phyloP scores from a whole-genome alignment of 2,329 filamentous ascomycete species.

The Aspergillus sp. region DNA sequence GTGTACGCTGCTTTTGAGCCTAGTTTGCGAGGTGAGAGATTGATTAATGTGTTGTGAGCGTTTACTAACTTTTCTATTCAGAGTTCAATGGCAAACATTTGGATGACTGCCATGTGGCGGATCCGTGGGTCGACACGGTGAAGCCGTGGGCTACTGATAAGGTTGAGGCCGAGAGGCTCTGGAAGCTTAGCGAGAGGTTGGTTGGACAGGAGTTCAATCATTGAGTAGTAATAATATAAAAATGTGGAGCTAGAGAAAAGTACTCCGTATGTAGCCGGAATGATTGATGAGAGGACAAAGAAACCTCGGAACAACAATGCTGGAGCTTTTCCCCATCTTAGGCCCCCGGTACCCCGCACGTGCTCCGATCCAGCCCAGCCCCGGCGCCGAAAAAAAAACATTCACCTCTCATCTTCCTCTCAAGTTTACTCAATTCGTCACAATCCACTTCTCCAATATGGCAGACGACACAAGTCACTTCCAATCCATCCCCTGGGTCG shows the following conservation, averaged over 20 bases:
- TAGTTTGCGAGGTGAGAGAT: conserved; percentile 24
- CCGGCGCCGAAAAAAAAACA: neutral
- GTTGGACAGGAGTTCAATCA: conserved; percentile 44
- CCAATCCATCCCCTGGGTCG: conserved; percentile 18
- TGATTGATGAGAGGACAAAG: neutral
- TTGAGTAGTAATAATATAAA: neutral
- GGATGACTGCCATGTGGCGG: conserved; percentile 45
- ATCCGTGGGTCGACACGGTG: conserved; percentile 42
- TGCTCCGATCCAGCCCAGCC: neutral
- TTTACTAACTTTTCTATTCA: conserved; percentile 15
- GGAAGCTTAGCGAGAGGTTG: conserved; percentile 53
- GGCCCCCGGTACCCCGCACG: neutral
- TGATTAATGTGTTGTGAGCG: neutral
- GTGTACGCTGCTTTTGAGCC: conserved; percentile 40
- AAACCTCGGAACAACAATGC: neutral
- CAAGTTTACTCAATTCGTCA: neutral
- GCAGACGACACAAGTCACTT: conserved; percentile 12
- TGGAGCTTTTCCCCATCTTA: neutral
- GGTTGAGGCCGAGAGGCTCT: conserved; percentile 48
- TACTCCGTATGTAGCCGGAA: neutral
- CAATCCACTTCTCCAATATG: conserved; percentile 5
- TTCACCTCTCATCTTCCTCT: neutral
- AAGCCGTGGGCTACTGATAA: conserved; percentile 29
- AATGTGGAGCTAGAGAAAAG: neutral
- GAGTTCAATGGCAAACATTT: conserved; percentile 44